Conservation (phyloP, 495 filamentous ascomycete species). For the Aspergillus sclerotiicarbonarius region DNA sequence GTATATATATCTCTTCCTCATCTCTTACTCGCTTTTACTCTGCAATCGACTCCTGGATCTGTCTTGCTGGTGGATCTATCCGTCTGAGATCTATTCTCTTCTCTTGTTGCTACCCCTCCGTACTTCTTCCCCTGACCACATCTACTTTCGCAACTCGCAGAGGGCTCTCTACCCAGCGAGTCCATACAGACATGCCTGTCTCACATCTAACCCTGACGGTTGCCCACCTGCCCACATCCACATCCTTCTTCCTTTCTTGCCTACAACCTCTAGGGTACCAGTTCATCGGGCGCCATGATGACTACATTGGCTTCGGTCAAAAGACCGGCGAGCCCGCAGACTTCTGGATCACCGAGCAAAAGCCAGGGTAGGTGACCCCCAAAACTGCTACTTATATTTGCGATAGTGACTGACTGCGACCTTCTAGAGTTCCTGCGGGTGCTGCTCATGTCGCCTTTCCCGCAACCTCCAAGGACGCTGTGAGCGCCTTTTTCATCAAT, state of each 20-base stretch:
- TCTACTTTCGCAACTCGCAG: conserved; percentile 9
- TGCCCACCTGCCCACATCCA: conserved; percentile 71
- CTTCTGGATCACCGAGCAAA: conserved; percentile 58
- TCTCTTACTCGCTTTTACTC: conserved; percentile 28
- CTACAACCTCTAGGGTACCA: conserved; percentile 72
- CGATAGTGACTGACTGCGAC: conserved; percentile 14
- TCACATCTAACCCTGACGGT: conserved; percentile 63
- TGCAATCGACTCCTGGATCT: background rate
- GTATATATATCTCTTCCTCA: conserved; percentile 1
- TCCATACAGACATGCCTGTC: conserved; percentile 48
- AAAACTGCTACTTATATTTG: background rate
- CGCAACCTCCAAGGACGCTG: conserved; percentile 51
- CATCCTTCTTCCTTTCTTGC: conserved; percentile 77
- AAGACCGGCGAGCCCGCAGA: conserved; percentile 51
- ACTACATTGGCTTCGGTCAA: conserved; percentile 57
- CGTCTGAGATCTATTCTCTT: conserved; percentile 7
- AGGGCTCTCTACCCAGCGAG: conserved; percentile 14
- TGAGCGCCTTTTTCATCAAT: conserved; percentile 58
- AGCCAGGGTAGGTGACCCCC: conserved; percentile 44
- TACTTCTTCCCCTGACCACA: background rate
- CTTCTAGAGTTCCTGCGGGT: conserved; percentile 42
- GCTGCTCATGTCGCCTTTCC: conserved; percentile 60
- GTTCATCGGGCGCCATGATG: conserved; percentile 57
- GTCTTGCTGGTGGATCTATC: conserved; percentile 2
- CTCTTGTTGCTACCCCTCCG: conserved; percentile 13